Base-by-base conservation (phyloP, 1,139 yeast genomes). In the Taphrina populina region DNA sequence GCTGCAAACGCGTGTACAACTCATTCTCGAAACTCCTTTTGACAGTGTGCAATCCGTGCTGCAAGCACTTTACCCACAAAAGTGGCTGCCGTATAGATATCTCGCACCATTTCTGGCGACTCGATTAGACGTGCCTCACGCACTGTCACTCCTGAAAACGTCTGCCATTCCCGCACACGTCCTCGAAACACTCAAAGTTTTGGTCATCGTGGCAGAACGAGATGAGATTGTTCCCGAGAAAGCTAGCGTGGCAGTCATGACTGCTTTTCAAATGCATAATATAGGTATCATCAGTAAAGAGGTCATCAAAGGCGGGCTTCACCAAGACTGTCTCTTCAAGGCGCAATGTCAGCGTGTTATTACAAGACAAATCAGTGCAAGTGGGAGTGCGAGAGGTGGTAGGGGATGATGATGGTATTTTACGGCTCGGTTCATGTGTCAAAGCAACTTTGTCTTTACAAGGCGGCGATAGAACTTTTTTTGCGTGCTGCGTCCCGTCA, bases 21-120 rank as follows among this genome's bases (percentile, higher is more conserved):
- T 52, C 13, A 24, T 52, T 15, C 49, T 52, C 39, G 56, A 52
- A 23, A 52, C 56, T 4, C 56, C 56, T 8, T 52, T 52, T 23
- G 23, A 13, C 35, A 20, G 27, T 43, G 34, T 34, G 20, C n/a
- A 11, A 15, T 10, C 17, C 19, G 43, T 52, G 23, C 15, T 52
- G 26, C 30, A 32, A 13, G 41, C 39, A 17, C 41, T 52, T 17
- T 52, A 52, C 23, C 56, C 56, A 8, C 49, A 52, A 36, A 24
- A 15, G 8, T 52, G 56, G 56, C 39, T 52, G 11, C 56, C 56
- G n/a, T 52, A 52, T 27, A 27, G 49, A 17, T 43, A 52, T 36
- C 56, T 52, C 24, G 34, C 41, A 3, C 56, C 56, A 27, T 41
- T 52, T 21, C 34, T 52, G 24, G 29, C 36, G 10, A 39, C 46